Evolutionary conservation across 2,329 filamentous ascomycete genomes (phyloP).

Genomic region (Proliferodiscus dingleyae): DNA sequence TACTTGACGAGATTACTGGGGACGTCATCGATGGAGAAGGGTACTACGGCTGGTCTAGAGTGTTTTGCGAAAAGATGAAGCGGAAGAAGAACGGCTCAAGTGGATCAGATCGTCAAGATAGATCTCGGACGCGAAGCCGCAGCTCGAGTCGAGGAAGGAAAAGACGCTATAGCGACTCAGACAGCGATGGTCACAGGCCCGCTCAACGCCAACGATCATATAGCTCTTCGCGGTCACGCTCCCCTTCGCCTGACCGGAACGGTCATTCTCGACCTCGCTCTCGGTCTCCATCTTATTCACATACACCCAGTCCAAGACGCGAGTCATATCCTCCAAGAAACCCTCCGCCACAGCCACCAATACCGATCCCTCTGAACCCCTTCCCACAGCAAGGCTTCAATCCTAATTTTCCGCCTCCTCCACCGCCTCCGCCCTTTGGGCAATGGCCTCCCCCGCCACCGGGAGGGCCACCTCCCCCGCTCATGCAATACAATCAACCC

Average conservation of each 20-base stretch:
- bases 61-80: conserved; percentile 80
- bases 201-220: conserved; percentile 27
- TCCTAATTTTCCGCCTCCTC: conserved; percentile 24
- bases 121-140: conserved; percentile 16
- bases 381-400: conserved; percentile 21
- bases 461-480: conserved; percentile 19
- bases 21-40: conserved; percentile 60
- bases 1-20: conserved; percentile 61
- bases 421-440: conserved; percentile 10
- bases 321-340: conserved; percentile 7
- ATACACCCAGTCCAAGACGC: conserved; percentile 9
- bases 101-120: conserved; percentile 9
- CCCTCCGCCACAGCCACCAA: conserved; percentile 12
- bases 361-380: conserved; percentile 11
- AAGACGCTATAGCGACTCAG: conserved; percentile 27
- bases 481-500: conserved; percentile 19
- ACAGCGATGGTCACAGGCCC: conserved; percentile 14
- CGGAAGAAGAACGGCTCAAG: conserved; percentile 35
- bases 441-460: conserved; percentile 14
- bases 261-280: conserved; percentile 5
- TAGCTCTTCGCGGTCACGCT: conserved; percentile 28
- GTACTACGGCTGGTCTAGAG: conserved; percentile 83
- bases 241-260: conserved; percentile 15
- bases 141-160: conserved; percentile 26
- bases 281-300: conserved; percentile 19